Base-by-base conservation (phyloP, 352 stramenopile genomes). In the Globisporangium cylindrosporum region DNA sequence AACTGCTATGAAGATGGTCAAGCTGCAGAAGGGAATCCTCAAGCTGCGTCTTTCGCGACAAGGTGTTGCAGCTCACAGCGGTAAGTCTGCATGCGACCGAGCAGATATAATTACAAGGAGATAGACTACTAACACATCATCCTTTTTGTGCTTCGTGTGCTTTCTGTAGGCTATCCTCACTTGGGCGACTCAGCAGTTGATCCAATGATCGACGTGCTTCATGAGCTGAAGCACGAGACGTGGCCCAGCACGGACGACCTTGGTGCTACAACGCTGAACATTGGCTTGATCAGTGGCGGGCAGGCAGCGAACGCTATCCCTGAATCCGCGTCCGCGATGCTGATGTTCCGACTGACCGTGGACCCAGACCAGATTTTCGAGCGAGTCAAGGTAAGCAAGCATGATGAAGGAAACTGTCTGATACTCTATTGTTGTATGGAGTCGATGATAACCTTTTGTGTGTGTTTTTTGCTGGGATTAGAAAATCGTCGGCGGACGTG, bases 301-400 rank as follows among this genome's bases (percentile, higher is more conserved):
- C 88, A 92, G 61, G 89, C 89, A 3, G 82, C 85, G 6, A 95
- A 97, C 59, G 89, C 89, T 48, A 74, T 97, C 41, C 84, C 89
- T 7, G 89, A 95, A 56, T 73, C 85, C n/a, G 86, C 86, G 1
- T 91, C 88, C 18, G 89, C 88, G n/a, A 91, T 92, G 76, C 81
- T 95, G 32, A 95, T 97, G 88, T 97, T 97, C 75, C 84, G 89
- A 34, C 66, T 97, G 57, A 94, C 88, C 25, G 84, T 77, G 22
- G 75, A 85, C 25, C 89, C 88, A 10, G 81, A 93, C 14, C 67
- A 81, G 49, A 84, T 96, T 25, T 77, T 95, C 36, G 69, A 80
- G 24, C 80, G 83, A 2, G 82, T 96, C 48, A 76, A 90, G 68
- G 78, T 83, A 66, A n/a, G 67, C 20, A 68, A 18, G 67, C 20